Conservation (phyloP, 352 stramenopile genomes). For the Globisporangium cystogenes region DNA sequence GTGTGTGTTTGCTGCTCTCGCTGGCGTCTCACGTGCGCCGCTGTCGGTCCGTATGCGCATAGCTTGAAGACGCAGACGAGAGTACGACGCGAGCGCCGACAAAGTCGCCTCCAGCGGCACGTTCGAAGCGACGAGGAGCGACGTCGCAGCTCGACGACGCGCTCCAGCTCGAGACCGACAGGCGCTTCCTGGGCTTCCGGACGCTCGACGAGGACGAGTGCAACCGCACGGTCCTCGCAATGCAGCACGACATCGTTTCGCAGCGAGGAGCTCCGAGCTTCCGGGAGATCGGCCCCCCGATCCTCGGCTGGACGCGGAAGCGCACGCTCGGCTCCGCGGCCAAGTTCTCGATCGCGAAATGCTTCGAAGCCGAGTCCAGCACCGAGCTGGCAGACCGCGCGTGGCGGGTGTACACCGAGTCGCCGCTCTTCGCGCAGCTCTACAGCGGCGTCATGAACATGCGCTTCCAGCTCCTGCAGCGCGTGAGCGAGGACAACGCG, state of each 20-base stretch:
- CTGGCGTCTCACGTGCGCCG: too few relatives aligned
- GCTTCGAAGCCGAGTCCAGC: slow-evolving; percentile 15
- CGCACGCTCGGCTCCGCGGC: slow-evolving; percentile 17
- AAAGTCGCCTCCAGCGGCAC: too few relatives aligned
- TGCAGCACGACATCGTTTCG: slow-evolving; percentile 16
- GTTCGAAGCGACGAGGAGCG: too few relatives aligned
- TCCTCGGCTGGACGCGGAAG: slow-evolving; percentile 35
- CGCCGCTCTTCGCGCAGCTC: slow-evolving; percentile 21
- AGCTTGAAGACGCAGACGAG: too few relatives aligned
- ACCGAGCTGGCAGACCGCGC: slow-evolving; percentile 11
- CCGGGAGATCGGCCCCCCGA: slow-evolving; percentile 7
- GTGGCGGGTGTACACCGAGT: slow-evolving; percentile 26
- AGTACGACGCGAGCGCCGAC: too few relatives aligned
- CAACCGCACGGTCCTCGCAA: slow-evolving; percentile 8
- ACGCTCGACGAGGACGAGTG: slow-evolving; percentile 21
- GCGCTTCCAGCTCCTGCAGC: slow-evolving; percentile 28
- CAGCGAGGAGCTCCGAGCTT: slow-evolving; percentile 12
- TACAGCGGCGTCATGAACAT: slow-evolving; percentile 27
- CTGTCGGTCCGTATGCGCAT: neutral
- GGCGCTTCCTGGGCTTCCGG: neutral
- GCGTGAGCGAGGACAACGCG: slow-evolving; percentile 24
- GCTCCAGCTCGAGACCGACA: neutral
- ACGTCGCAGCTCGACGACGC: too few relatives aligned
- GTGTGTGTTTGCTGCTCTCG: neutral
- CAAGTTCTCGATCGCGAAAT: slow-evolving; percentile 28